Percentiles rank a stretch among this genome's conserved stretches.
phyloP scores from a whole-genome alignment of 2,329 filamentous ascomycete genomes.

The Trichoderma koningii region DNA sequence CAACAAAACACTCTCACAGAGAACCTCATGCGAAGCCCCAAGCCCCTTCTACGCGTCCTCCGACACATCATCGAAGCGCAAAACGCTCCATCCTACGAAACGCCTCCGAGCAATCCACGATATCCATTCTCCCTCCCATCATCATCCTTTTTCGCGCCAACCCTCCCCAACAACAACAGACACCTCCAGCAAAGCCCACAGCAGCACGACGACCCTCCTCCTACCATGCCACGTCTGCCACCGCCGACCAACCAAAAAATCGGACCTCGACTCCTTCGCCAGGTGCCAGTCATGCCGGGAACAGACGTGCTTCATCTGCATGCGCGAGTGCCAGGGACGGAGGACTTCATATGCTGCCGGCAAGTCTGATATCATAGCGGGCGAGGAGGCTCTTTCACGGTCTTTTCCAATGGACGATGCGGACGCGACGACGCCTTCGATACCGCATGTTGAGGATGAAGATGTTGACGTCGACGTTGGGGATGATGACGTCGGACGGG shows the following conservation, averaged over 20 bases:
- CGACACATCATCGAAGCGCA: slow-evolving; percentile 31
- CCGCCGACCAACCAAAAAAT: slow-evolving; percentile 64
- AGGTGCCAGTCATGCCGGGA: slow-evolving; percentile 63
- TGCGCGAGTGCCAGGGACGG: slow-evolving; percentile 62
- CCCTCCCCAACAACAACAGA: background rate
- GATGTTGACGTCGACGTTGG: slow-evolving; percentile 26
- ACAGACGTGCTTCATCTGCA: slow-evolving; percentile 69
- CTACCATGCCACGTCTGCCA: slow-evolving; percentile 68
- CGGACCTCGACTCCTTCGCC: slow-evolving; percentile 66
- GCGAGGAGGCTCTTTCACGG: slow-evolving; percentile 42
- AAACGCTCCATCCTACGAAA: slow-evolving; percentile 39
- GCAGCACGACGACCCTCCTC: slow-evolving; percentile 35
- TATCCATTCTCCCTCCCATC: slow-evolving; percentile 28
- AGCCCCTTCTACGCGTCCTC: slow-evolving; percentile 13
- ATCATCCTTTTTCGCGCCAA: slow-evolving; percentile 34
- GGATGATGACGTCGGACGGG: slow-evolving; percentile 31
- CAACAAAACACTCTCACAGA: slow-evolving; percentile 23
- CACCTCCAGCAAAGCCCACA: background rate
- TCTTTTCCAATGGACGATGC: slow-evolving; percentile 57
- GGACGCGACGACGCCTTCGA: slow-evolving; percentile 36
- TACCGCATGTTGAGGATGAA: slow-evolving; percentile 16
- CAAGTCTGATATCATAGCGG: background rate
- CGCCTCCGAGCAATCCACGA: slow-evolving; percentile 35
- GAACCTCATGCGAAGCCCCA: slow-evolving; percentile 31
- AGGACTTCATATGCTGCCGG: background rate